Evolutionary conservation across 75 land plant genomes (phyloP), one percentile per base, ranked within the genome.

Genomic region (Isoetes taiwanensis): DNA sequence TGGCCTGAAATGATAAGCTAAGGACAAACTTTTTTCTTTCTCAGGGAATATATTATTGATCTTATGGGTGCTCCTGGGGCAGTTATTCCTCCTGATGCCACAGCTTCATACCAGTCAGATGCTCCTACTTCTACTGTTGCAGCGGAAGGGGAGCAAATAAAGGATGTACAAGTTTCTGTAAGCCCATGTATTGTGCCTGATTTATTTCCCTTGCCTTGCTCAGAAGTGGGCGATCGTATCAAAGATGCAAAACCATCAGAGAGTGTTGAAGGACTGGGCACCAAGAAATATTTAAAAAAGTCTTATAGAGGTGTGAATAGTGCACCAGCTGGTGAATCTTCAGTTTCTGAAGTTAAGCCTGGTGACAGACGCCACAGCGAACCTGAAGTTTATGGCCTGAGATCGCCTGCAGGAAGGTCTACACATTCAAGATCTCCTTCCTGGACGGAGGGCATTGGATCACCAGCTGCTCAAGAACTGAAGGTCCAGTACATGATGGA

Each of bases 61-160:
- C 72, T 87, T 2, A 87, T 87, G 94, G 94, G 94, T 56, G 94
- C 88, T 68, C 94, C 94, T 0, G 94, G 94, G 3, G 35, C 84
- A 0, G 39, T 87, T 24, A 80, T 87, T 72, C 94, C 94, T 31
- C 55, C 84, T 35, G 94, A 87, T 43, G 50, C 50, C 4, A 46
- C 50, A 6, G 16, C 50, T n/a, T n/a, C n/a, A n/a, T n/a, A n/a
- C n/a, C n/a, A n/a, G n/a, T n/a, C n/a, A n/a, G n/a, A n/a, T n/a
- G n/a, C n/a, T n/a, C n/a, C n/a, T n/a, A n/a, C n/a, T n/a, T n/a
- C n/a, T n/a, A n/a, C n/a, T n/a, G n/a, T n/a, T n/a, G n/a, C n/a
- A n/a, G n/a, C n/a, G n/a, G n/a, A n/a, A n/a, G n/a, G n/a, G n/a
- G n/a, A n/a, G n/a, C n/a, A n/a, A n/a, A n/a, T n/a, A n/a, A n/a